Base-by-base conservation (phyloP, 2,329 filamentous ascomycete species). In the Xylariaceae sp. region DNA sequence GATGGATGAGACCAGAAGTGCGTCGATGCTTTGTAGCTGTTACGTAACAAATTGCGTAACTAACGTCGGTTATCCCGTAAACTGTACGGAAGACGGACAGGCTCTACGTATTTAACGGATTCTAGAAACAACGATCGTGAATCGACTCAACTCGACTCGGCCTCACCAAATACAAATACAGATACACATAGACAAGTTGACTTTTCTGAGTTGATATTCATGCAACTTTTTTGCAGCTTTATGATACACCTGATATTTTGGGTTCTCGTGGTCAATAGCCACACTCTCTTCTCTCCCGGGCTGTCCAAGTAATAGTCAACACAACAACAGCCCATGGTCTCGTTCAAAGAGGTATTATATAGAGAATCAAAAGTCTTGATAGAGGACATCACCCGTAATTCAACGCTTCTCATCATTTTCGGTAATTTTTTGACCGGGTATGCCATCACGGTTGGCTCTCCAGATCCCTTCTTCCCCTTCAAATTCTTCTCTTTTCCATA, bases 401-500 rank as follows among this genome's bases (percentile, higher is more conserved):
- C 15, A 57, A 11, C 35, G 50, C n/a, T 35, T 48, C 17, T 44
- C 47, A 18, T 54, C 55, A 10, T 57, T 34, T 18, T 56, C 41
- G 18, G 59, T 30, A 60, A 82, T 73, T 66, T 73, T 78, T 50
- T 79, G 77, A 5, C 85, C 88, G 52, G 76, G 74, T 61, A 79
- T 77, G 8, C 88, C 89, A 74, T 96, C 92, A 64, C 87, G 77
- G 75, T 97, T 97, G 61, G 89, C 90, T 75, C 91, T 87, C 92
- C 92, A 97, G 50, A 94, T 82, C 5, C 87, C 89, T 64, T 88
- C 87, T 18, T 86, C 88, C 1, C 83, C 88, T 51, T 82, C 85
- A 78, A 97, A 97, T 72, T 91, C 88, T 77, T 97, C 93, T 65
- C 86, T 79, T 77, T 97, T 97, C 93, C 93, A 97, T 48, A 99